Evolutionary conservation across 2,329 filamentous ascomycete genomes (phyloP), one percentile per base, ranked within the genome.

Genomic region (Alternaria consortialis): DNA sequence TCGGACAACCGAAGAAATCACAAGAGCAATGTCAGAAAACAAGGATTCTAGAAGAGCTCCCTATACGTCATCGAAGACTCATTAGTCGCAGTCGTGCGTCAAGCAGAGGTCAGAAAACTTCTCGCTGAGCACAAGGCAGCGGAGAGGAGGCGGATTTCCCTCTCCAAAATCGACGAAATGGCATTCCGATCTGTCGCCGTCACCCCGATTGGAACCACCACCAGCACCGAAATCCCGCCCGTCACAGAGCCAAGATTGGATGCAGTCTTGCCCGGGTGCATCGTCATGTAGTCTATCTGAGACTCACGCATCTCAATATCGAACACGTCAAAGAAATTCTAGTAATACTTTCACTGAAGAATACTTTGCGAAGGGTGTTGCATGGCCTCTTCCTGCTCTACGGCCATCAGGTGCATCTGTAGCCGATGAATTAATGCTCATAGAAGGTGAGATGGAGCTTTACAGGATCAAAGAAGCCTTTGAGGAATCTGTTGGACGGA

Each of bases 391-490:
- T 2, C 25, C 23, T 25, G 31, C 31, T 7, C 20, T 15, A 29
- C 43, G n/a, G 34, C 47, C 48, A n/a, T 20, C n/a, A 3, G n/a
- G 13, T 23, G 12, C 11, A 12, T 23, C 47, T 0, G 4, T 1
- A 4, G 27, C 52, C 4, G 39, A 58, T 1, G 27, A 44, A 7
- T 15, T 46, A 7, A 29, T 11, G 15, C 12, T 31, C 15, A 44
- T 58, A 13, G 47, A 53, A 4, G 25, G 39, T 0, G 47, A 58
- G 29, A 46, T 39, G 7, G 55, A 34, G 1, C 31, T 58, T 13
- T 44, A 39, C 27, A 51, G 20, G 31, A 39, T 58, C 12, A 29
- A 47, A 20, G 55, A 39, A 6, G 17, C 27, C 20, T 58, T 46
- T n/a, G 55, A 58, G 12, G 25, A 44, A 8, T 27, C 31, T 17